Evolutionary conservation across 2,329 filamentous ascomycete genomes (phyloP).

Genomic region (Penicillium sumatraense): DNA sequence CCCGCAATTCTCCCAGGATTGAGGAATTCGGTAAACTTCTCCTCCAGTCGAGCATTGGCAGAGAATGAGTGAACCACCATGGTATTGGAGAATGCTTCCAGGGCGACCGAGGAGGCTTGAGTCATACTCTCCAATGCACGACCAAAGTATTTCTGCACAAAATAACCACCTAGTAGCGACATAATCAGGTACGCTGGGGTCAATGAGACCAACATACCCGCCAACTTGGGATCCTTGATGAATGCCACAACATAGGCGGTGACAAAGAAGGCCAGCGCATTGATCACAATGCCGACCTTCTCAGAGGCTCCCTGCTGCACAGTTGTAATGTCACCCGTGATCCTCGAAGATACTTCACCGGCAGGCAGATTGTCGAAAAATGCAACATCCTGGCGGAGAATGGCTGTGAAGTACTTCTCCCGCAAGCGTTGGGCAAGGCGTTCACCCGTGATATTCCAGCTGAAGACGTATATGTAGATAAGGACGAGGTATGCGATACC

Average conservation of each 20-base stretch:
- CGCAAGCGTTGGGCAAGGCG: conserved; percentile 67
- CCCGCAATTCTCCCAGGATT: conserved; percentile 56
- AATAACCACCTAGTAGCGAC: conserved; percentile 60
- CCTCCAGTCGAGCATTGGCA: conserved; percentile 62
- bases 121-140: conserved; percentile 59
- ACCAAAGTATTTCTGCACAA: conserved; percentile 55
- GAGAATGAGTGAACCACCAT: conserved; percentile 67
- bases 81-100: conserved; percentile 64
- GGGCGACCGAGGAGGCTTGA: conserved; percentile 65
- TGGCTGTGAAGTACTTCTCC: conserved; percentile 61
- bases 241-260: conserved; percentile 71
- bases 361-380: conserved; percentile 68
- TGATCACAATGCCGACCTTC: conserved; percentile 70
- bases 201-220: conserved; percentile 66
- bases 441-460: conserved; percentile 68
- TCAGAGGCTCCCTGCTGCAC: conserved; percentile 72
- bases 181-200: conserved; percentile 67
- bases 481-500: conserved; percentile 65
- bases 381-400: conserved; percentile 65
- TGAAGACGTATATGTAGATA: conserved; percentile 68
- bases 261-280: conserved; percentile 67
- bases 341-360: conserved; percentile 67
- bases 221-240: conserved; percentile 64
- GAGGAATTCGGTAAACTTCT: conserved; percentile 61
- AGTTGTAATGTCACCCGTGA: conserved; percentile 68